Evolutionary conservation across 2,329 filamentous ascomycete species (phyloP), one percentile per base, ranked within the genome.

Genomic region (Diplocarpon mali): DNA sequence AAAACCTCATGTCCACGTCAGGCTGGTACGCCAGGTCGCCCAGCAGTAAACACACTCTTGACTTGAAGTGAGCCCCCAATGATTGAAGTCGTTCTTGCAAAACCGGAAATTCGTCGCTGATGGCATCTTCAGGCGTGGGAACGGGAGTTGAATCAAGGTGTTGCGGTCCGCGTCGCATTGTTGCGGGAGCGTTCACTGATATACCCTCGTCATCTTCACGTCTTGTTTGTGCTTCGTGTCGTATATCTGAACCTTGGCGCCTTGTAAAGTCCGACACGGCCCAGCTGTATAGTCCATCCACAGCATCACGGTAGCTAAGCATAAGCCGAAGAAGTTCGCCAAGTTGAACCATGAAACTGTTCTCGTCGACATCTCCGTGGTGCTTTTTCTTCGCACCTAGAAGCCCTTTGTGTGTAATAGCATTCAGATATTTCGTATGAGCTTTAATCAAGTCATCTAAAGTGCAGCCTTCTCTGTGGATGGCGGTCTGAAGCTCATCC

Each of bases 401-500:
- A 2, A 98, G 76, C 24, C 92, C 92, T 65, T 98, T 98, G 59
- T 94, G 84, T 0, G 93, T 98, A 62, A 98, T 96, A 52, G 85
- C 83, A 57, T 85, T 86, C 46, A 98, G 81, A 62, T 96, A 98
- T 42, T 78, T 80, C 13, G 83, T 85, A 65, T 98, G 92, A 0
- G 92, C 90, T 54, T 82, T 76, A 61, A 98, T 96, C 44, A 98
- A 73, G 59, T 96, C 92, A 67, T 98, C 93, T 10, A 98, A 75
- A 0, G 92, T 98, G 60, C 83, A 89, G 54, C 85, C 85, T 12
- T 90, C 86, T 61, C 85, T 87, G 44, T 76, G 78, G 50, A 96
- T 82, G 28, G 84, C 83, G 24, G 78, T 75, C 63, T 95, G 85
- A 2, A 98, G 74, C 60, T 90, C 83, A 50, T 85, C 85, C 93